Evolutionary conservation across 495 filamentous ascomycete genomes (phyloP), one percentile per base, ranked within the genome.

Genomic region (Penicillium roqueforti): DNA sequence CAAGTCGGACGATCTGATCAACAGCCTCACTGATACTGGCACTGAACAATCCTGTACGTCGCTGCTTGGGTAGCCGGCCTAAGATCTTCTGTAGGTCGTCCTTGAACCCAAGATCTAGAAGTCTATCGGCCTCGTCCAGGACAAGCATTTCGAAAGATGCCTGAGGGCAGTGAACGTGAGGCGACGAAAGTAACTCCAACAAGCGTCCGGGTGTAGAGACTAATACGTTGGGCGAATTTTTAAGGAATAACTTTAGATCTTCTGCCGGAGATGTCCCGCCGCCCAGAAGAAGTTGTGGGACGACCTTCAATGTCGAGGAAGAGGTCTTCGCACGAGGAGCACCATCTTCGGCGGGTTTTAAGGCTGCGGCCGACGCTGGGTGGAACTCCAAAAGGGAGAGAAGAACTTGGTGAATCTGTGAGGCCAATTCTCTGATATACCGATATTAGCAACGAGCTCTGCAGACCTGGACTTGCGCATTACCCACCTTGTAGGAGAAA

Each of bases 101-200:
- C 62, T 91, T 91, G 74, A 98, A 97, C 8, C 95, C 95, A n/a
- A 97, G 76, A 69, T 98, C 95, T 7, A 98, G 74, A 22, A 98
- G 72, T 49, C 95, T 75, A 65, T 98, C 93, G 38, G 93, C 93
- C 71, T 98, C 93, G 62, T 98, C 93, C 47, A 98, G 77, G 42
- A 98, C 87, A 11, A 98, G 79, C 53, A 88, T 83, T 61, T 97
- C 91, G 60, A 96, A 96, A 0, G 87, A 87, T 25, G 91, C 91
- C 47, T 90, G 84, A 0, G 92, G 85, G 55, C 87, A 89, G 63
- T 95, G 88, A 4, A 97, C 92, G 68, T 95, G 88, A 7, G 84
- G 88, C n/a, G 90, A 95, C 5, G 87, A 87, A 16, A 98, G 82
- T 4, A 97, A 76, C 56, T 97, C 93, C 2, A 92, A 76, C 3